Conservation (phyloP, 2,329 filamentous ascomycete genomes). For the Lithohypha guttulata region DNA sequence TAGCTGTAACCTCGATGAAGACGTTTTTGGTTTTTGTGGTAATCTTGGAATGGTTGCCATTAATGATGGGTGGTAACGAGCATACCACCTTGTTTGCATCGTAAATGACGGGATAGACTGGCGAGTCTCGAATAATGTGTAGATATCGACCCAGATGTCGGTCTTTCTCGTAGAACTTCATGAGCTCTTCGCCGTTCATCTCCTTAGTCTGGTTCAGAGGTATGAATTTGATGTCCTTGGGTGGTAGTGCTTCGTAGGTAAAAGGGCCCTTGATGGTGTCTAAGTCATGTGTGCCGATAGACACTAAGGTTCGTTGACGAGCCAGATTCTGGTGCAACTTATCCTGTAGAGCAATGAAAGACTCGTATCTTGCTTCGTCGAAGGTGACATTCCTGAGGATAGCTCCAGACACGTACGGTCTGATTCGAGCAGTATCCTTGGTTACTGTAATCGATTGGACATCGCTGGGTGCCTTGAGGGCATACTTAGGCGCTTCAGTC, state of each 20-base stretch:
- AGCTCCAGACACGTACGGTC: constrained; percentile 79
- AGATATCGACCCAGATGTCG: constrained; percentile 83
- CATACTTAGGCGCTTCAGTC: constrained; percentile 66
- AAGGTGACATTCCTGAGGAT: constrained; percentile 87
- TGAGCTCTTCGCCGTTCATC: constrained; percentile 79
- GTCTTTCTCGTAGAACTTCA: constrained; percentile 90
- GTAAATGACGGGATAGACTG: constrained; percentile 91
- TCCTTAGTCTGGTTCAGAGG: constrained; percentile 85
- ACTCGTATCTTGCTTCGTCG: constrained; percentile 82
- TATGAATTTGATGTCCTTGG: constrained; percentile 82
- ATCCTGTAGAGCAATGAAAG: constrained; percentile 95
- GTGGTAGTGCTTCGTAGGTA: constrained; percentile 84
- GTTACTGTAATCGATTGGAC: constrained; percentile 71
- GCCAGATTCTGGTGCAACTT: constrained; percentile 96
- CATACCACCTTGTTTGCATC: constrained; percentile 79
- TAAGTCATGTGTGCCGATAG: constrained; percentile 93
- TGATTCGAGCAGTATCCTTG: constrained; percentile 63
- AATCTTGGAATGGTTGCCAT: constrained; percentile 94
- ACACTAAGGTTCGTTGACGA: constrained; percentile 83
- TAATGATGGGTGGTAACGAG: constrained; percentile 95
- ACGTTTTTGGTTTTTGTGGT: constrained; percentile 81
- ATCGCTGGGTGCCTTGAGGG: constrained; percentile 57
- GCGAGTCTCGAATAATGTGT: constrained; percentile 86
- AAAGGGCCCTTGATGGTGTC: constrained; percentile 91
- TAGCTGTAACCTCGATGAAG: constrained; percentile 94